Conservation (phyloP, 305 asterid genomes). For the Rubia peregrina region DNA sequence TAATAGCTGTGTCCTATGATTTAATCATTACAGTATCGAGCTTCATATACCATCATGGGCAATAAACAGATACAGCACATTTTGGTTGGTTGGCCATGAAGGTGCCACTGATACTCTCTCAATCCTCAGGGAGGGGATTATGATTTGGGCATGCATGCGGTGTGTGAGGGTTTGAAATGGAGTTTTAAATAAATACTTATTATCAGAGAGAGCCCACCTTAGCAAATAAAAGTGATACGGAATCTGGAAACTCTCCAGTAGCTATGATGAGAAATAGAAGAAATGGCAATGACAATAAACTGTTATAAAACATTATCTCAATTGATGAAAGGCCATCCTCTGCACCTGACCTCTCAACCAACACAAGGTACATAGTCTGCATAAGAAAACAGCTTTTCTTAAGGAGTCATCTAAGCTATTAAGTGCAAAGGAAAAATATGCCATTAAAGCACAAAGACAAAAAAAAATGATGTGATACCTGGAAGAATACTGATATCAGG, state of each 20-base stretch:
- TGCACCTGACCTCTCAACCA: slow-evolving; percentile 94
- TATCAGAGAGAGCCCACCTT: slow-evolving; percentile 44
- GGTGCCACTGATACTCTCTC: neutral
- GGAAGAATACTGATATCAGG: slow-evolving; percentile 83
- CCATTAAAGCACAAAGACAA: slow-evolving; percentile 6
- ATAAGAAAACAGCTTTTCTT: slow-evolving; percentile 13
- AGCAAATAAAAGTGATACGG: slow-evolving; percentile 50
- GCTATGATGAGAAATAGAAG: slow-evolving; percentile 76
- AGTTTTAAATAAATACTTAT: too few species aligned
- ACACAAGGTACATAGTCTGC: slow-evolving; percentile 95
- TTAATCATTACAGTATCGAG: slow-evolving; percentile 1
- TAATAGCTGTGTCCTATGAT: slow-evolving; percentile 1
- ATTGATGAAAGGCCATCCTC: slow-evolving; percentile 91
- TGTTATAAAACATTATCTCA: slow-evolving; percentile 88
- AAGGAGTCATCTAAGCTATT: neutral
- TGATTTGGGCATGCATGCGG: neutral
- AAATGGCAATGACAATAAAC: slow-evolving; percentile 75
- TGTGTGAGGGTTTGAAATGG: neutral
- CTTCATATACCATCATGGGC: neutral
- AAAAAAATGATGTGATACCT: slow-evolving; percentile 36
- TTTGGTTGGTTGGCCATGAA: neutral
- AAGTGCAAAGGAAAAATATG: neutral
- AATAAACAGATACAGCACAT: neutral
- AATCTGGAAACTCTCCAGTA: slow-evolving; percentile 86
- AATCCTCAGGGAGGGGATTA: neutral